These are phyloP conservation scores for Pyrus betulifolia DNA, from an alignment of 306 rosid genomes.

Conservation along the genomic window DNA sequence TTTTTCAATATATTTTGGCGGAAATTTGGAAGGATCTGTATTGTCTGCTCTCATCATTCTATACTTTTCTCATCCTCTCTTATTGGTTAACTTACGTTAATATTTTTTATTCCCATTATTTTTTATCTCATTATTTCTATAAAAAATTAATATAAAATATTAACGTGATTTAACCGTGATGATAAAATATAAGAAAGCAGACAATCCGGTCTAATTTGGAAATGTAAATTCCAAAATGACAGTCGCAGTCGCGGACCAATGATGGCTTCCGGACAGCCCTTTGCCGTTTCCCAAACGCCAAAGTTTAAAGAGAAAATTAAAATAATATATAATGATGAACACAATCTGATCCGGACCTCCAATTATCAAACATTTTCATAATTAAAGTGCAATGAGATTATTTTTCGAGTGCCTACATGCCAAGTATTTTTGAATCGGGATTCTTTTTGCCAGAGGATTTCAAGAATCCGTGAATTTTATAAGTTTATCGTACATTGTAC, in stretches of 20 bases:
- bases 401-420: no score
- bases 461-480: accelerated
- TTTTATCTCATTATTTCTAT: no score
- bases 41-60: no score
- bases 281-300: background rate
- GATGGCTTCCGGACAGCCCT: background rate
- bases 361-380: background rate
- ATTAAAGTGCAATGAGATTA: background rate
- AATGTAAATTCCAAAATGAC: background rate
- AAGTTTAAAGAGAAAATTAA: background rate
- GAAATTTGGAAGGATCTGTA: background rate
- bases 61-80: no score
- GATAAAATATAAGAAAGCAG: no score
- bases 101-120: no score
- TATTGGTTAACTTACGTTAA: no score
- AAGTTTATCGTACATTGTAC: accelerated
- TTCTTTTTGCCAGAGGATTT: no score
- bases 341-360: background rate
- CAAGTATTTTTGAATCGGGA: no score
- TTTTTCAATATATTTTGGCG: background rate
- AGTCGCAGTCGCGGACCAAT: background rate
- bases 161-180: no score
- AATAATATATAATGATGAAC: background rate
- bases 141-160: no score
- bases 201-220: no score